phyloP scores from a whole-genome alignment of 768 basidiomycete genomes.

The Chiua virens region DNA sequence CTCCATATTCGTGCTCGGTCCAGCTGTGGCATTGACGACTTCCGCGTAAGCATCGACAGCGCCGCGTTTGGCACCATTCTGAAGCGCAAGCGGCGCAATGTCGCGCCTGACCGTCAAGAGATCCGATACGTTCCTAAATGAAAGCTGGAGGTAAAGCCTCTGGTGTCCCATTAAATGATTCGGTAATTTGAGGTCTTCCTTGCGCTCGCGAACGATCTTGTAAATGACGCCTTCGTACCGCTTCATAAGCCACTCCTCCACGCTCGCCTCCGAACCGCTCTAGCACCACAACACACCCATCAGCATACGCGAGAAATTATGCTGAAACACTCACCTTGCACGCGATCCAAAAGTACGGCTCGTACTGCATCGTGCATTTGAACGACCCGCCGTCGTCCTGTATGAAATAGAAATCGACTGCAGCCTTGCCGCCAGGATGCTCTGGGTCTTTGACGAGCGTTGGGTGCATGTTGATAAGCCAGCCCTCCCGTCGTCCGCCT shows the following conservation, averaged over 20 bases:
- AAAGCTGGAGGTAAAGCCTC: slow-evolving; percentile 83
- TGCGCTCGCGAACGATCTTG: slow-evolving; percentile 76
- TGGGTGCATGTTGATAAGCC: slow-evolving; percentile 99
- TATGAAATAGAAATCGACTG: slow-evolving; percentile 96
- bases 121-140: slow-evolving; percentile 92
- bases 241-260: slow-evolving; percentile 96
- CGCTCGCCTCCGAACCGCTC: slow-evolving; percentile 82
- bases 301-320: neutral
- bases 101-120: slow-evolving; percentile 86
- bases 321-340: slow-evolving; percentile 64
- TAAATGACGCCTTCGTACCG: slow-evolving; percentile 86
- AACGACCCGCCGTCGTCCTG: slow-evolving; percentile 97
- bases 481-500: slow-evolving; percentile 77
- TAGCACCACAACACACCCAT: slow-evolving; percentile 28
- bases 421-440: slow-evolving; percentile 80
- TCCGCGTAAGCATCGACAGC: slow-evolving; percentile 98
- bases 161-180: slow-evolving; percentile 97
- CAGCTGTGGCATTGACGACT: slow-evolving; percentile 79
- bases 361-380: slow-evolving; percentile 89
- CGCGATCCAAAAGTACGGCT: slow-evolving; percentile 92
- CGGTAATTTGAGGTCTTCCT: slow-evolving; percentile 93
- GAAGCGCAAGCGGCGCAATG: slow-evolving; percentile 82
- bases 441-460: slow-evolving; percentile 86
- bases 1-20: slow-evolving; percentile 64
- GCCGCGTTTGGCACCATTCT: slow-evolving; percentile 89